Evolutionary conservation across 2,329 filamentous ascomycete species (phyloP).

Genomic region (Ceratocystis albifundus): DNA sequence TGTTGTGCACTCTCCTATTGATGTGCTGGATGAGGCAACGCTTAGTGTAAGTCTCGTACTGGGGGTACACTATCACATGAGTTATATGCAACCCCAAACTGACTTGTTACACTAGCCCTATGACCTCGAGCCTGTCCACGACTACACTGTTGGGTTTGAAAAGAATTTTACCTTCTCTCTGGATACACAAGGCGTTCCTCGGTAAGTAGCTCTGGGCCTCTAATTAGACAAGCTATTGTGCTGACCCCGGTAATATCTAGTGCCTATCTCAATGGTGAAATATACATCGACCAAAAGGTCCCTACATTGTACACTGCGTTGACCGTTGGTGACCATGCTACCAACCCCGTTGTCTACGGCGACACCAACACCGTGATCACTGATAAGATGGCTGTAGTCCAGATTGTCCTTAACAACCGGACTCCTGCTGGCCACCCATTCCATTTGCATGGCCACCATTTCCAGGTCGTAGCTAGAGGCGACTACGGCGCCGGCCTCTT

Average conservation of each 20-base stretch:
- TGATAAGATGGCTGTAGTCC: conserved; percentile 32
- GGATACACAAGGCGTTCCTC: conserved; percentile 50
- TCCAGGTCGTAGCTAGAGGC: conserved; percentile 37
- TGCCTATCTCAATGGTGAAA: conserved; percentile 27
- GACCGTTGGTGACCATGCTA: conserved; percentile 39
- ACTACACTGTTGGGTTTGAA: conserved; percentile 21
- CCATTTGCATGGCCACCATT: conserved; percentile 46
- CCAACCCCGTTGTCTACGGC: conserved; percentile 35
- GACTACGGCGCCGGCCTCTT: conserved; percentile 26
- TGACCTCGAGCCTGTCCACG: conserved; percentile 43
- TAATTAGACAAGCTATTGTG: no score
- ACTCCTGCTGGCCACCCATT: conserved; percentile 42
- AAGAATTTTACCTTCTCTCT: conserved; percentile 45
- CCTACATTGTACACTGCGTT: conserved; percentile 62
- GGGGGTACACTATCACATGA: background rate
- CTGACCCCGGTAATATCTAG: background rate
- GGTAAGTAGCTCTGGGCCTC: conserved; percentile 30
- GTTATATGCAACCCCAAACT: background rate
- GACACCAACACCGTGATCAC: conserved; percentile 35
- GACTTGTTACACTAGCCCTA: conserved; percentile 35
- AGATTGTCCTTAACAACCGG: conserved; percentile 42
- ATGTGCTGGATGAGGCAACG: conserved; percentile 61
- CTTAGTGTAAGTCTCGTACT: conserved; percentile 35
- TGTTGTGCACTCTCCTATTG: conserved; percentile 42
- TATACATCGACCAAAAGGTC: conserved; percentile 56